Evolutionary conservation across 2,329 filamentous ascomycete species (phyloP), one percentile per base, ranked within the genome.

Genomic region (Arthrobotrys musiformis): DNA sequence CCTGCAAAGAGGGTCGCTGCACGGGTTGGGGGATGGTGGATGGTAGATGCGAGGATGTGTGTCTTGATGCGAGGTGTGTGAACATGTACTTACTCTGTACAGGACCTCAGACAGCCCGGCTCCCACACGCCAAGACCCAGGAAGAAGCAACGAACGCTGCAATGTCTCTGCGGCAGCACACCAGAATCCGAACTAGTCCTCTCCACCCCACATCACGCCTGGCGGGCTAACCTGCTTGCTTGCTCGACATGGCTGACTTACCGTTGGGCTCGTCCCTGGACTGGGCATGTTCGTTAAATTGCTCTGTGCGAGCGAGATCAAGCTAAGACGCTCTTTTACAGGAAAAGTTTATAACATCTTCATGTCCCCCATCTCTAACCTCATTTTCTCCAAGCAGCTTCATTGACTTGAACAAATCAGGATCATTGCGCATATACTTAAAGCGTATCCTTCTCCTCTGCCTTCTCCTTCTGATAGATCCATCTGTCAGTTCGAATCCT

Each of bases 291-390:
- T 68, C 33, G 54, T 75, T 58, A 54, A 69, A 63, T 63, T 75
- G 63, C 48, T 48, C 30, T 74, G 44, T 50, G 44, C 11, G 56
- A 37, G 33, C 17, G 44, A 40, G 28, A 35, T 28, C 69, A 24
- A 74, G 70, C 70, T 69, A 75, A 62, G 62, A 48, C 54, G 63
- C 40, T 68, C 70, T 40, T 66, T 50, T 46, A 44, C 40, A 26
- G 37, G 24, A 75, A 75, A 75, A 56, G 70, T 72, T 72, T 75
- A 75, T 75, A 75, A 75, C 62, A 44, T 69, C 70, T 63, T 68
- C 62, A 72, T 63, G 56, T 67, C 62, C 62, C 70, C 70, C 70
- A 61, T 62, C 63, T 68, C 70, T 68, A 69, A 75, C 70, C 70
- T 68, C 70, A 75, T 63, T 68, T 56, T 75, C 56, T 56, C 35